phyloP scores from a whole-genome alignment of 202 grass and related monocot genomes.

The Zizania palustris region DNA sequence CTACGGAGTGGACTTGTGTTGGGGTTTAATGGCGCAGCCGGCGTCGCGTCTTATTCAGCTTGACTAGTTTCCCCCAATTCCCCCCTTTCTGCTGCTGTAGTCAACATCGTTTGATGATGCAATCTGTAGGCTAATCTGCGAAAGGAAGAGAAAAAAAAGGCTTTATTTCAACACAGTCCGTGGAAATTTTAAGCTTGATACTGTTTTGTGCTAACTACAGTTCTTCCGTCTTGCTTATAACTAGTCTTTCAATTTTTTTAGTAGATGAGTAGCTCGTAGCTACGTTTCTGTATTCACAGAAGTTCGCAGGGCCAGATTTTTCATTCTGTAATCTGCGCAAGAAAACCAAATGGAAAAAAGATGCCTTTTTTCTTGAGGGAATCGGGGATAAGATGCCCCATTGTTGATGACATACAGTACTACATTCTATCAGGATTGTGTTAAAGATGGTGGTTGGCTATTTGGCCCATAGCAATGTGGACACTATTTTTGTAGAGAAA shows the following conservation, averaged over 20 bases:
- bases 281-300: background rate
- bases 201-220: constrained; percentile 9
- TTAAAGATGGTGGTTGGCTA: constrained; percentile 24
- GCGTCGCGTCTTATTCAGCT: background rate
- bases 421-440: constrained; percentile 29
- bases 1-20: constrained; percentile 17
- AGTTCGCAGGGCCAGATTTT: background rate
- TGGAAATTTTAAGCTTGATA: background rate
- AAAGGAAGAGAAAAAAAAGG: background rate
- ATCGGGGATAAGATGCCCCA: constrained; percentile 18
- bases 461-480: constrained; percentile 27
- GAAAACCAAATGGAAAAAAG: constrained; percentile 18
- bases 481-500: constrained; percentile 39
- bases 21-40: constrained; percentile 35
- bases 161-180: background rate
- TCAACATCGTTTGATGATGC: background rate
- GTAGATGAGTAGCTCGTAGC: background rate
- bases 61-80: background rate
- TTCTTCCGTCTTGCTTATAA: background rate
- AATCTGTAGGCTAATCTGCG: constrained; percentile 17
- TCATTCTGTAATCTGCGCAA: background rate
- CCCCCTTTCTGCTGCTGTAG: background rate
- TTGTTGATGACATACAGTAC: background rate
- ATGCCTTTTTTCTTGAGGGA: constrained; percentile 20
- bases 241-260: constrained; percentile 2